These are phyloP conservation scores for Trypanosoma scelopori DNA, from an alignment of 208 protist genomes.

Conservation along the genomic window DNA sequence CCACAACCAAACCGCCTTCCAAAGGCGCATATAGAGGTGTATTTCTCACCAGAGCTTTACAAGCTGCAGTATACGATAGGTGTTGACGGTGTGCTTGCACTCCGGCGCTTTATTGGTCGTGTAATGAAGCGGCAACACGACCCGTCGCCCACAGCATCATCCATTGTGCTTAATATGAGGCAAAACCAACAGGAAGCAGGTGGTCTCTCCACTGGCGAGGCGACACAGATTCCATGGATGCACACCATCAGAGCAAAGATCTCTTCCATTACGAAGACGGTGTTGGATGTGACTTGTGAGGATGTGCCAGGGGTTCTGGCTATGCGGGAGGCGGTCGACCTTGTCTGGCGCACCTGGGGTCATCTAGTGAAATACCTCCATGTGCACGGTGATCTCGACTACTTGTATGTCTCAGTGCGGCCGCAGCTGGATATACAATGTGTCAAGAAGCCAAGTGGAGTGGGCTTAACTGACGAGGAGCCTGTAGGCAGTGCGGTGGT, in stretches of 20 bases:
- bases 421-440: conserved; percentile 56
- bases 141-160: conserved; percentile 58
- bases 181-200: conserved; percentile 24
- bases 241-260: conserved; percentile 49
- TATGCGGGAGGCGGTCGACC: conserved; percentile 59
- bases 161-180: conserved; percentile 54
- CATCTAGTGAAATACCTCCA: conserved; percentile 87
- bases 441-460: conserved; percentile 18
- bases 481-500: neutral
- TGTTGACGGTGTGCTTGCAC: conserved; percentile 46
- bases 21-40: conserved; percentile 70
- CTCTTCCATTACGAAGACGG: conserved; percentile 44
- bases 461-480: neutral
- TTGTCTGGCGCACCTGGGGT: conserved; percentile 82
- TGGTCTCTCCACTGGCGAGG: conserved; percentile 28
- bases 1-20: conserved; percentile 37
- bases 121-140: conserved; percentile 80
- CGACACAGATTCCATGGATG: conserved; percentile 59
- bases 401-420: conserved; percentile 70
- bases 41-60: conserved; percentile 85
- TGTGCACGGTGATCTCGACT: conserved; percentile 81
- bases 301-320: conserved; percentile 22
- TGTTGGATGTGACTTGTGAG: conserved; percentile 39
- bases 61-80: conserved; percentile 61
- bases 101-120: conserved; percentile 74